phyloP scores from a whole-genome alignment of 1,284 basidiomycete genomes.

The Malassezia pachydermatis region DNA sequence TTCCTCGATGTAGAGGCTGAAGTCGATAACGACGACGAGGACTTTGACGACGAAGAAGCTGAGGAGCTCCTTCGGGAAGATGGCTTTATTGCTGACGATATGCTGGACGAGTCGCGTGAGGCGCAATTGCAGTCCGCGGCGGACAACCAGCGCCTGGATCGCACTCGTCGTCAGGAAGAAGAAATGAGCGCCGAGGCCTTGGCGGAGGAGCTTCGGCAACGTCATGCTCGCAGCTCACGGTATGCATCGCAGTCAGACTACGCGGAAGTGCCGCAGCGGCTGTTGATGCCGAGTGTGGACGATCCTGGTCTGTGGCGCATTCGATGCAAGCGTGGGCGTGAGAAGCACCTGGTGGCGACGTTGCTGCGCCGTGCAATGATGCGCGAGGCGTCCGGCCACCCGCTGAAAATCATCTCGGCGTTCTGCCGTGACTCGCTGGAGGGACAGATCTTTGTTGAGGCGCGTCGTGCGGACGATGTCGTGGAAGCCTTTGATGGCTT shows the following conservation, averaged over 20 bases:
- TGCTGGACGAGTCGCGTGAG: constrained; percentile 58
- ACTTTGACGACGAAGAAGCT: constrained; percentile 44
- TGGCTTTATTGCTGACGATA: constrained; percentile 67
- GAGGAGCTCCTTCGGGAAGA: constrained; percentile 47
- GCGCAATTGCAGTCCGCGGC: constrained; percentile 54
- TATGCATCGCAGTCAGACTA: constrained; percentile 56
- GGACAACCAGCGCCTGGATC: constrained; percentile 68
- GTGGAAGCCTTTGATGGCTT: constrained; percentile 75
- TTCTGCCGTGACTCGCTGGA: constrained; percentile 91
- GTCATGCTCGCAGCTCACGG: constrained; percentile 57
- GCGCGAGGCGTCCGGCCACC: constrained; percentile 53
- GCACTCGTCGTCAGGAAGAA: constrained; percentile 63
- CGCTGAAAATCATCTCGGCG: constrained; percentile 75
- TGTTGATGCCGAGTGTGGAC: constrained; percentile 90
- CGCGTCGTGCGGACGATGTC: constrained; percentile 75
- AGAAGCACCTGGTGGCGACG: constrained; percentile 83
- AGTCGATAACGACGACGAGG: constrained; percentile 57
- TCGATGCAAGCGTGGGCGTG: constrained; percentile 82
- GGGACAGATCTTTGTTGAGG: constrained; percentile 92
- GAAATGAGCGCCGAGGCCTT: constrained; percentile 77
- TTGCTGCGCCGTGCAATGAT: constrained; percentile 81
- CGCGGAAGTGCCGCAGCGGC: constrained; percentile 67
- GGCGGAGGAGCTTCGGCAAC: constrained; percentile 70
- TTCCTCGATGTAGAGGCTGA: constrained; percentile 94
- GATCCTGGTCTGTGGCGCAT: constrained; percentile 95